Base-by-base conservation (phyloP, 306 rosid species). In the Ormosia emarginata region DNA sequence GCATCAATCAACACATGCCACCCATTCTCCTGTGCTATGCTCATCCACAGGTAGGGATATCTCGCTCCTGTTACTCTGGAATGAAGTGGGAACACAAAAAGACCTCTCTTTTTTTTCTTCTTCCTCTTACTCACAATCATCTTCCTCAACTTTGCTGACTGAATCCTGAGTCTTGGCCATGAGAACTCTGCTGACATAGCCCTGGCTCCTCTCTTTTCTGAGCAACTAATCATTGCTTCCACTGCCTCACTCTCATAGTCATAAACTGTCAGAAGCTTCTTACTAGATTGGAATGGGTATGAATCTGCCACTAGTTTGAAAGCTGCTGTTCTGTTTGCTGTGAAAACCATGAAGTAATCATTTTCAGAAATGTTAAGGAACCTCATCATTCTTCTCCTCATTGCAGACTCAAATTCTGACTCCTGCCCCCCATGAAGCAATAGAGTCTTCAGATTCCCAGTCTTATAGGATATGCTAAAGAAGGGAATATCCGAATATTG, bases 41-140 rank as follows among this genome's bases (percentile, higher is more conserved):
- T 92, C 92, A 95, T 93, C 99, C 99, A 95, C 10, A 90, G 76
- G 52, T 93, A 93, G 46, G 99, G 97, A 82, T 95, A 93, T 36
- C 98, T 88, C 1, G 98, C 91, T 84, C 99, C 99, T 11, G 99
- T 95, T 59, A 95, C 86, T 73, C 99, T 92, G 2, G 99, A 95
- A 86, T 95, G 96, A 78, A 93, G 81, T 0, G 99, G 99, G 41
- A 93, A 92, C 15, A 95, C 97, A 78, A 95, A 95, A 34, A 95
- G 93, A 2, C 99, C 99, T 63, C 79, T 91, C 53, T 91, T 90
- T 68, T 85, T 88, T 79, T 89, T 92, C 61, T 80, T 89, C 85
- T 81, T 92, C 84, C 63, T 80, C 85, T 87, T 88, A 34, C 88
- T 88, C 33, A 63, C 94, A 30, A 90, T 50, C 92, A 90, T 95